Conservation (phyloP, 2,329 filamentous ascomycete genomes). For the Diaporthe destruens region DNA sequence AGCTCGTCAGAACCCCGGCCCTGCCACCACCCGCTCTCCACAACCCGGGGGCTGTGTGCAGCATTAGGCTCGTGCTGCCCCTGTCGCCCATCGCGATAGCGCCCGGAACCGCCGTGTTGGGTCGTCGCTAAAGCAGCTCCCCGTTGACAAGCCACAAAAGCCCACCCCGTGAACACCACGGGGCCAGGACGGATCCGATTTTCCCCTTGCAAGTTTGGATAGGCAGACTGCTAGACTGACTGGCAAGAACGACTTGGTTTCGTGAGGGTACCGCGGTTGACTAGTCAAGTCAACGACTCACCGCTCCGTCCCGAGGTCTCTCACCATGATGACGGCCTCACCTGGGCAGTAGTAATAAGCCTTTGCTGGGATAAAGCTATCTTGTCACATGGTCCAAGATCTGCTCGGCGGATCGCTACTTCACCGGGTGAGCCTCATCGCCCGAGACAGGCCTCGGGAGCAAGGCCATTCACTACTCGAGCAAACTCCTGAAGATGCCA, state of each 20-base stretch:
- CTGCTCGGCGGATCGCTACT: not conserved
- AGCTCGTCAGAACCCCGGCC: not conserved
- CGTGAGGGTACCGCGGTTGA: not conserved
- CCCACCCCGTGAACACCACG: not conserved
- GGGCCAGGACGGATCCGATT: not conserved
- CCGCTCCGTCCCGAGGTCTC: conserved; percentile 20
- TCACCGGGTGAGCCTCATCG: not conserved
- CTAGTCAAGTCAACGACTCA: conserved; percentile 25
- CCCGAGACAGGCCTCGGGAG: not conserved
- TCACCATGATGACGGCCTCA: conserved; percentile 17
- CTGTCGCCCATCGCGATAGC: conserved; percentile 28
- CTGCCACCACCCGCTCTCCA: conserved; percentile 16
- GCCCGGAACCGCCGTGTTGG: conserved; percentile 28
- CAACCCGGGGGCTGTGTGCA: conserved; percentile 25
- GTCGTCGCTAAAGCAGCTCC: conserved; percentile 33
- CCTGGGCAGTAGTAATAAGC: conserved; percentile 19
- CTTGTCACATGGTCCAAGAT: not conserved
- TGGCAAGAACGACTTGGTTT: not conserved
- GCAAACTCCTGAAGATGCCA: not conserved
- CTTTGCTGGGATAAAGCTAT: not conserved
- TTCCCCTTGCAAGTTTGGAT: conserved; percentile 14
- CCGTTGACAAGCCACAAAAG: conserved; percentile 28
- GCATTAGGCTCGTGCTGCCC: conserved; percentile 32
- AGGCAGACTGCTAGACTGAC: conserved; percentile 26
- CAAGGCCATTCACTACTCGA: not conserved